Percentiles rank a stretch among this genome's conserved stretches.
Evolutionary conservation across 2,329 filamentous ascomycete genomes (phyloP).

Genomic region (Hirsutella thompsonii): DNA sequence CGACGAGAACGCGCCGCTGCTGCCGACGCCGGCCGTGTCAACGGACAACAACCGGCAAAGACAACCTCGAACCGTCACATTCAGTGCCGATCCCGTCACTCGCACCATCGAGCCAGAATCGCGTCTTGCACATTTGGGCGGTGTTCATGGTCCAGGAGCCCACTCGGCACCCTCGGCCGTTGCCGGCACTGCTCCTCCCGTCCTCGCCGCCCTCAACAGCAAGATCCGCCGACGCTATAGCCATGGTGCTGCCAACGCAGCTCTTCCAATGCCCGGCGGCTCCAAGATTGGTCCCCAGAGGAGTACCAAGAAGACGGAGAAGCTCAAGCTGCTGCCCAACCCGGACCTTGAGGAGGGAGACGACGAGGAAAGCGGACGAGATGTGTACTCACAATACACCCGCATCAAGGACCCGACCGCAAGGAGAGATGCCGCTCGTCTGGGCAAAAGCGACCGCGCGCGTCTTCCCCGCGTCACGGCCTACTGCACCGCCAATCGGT

Average conservation of each 20-base stretch:
- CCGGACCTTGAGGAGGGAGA: constrained; percentile 65
- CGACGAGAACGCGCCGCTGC: constrained; percentile 4
- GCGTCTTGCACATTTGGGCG: constrained; percentile 13
- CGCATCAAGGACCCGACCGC: constrained; percentile 95
- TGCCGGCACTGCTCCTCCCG: constrained; percentile 31
- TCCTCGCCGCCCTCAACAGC: constrained; percentile 72
- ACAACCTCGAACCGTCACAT: constrained; percentile 56
- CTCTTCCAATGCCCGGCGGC: constrained; percentile 20
- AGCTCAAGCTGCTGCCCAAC: constrained; percentile 91
- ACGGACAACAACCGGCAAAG: constrained; percentile 20
- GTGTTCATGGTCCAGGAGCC: constrained; percentile 16
- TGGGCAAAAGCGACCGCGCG: constrained; percentile 88
- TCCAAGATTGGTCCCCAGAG: constrained; percentile 86
- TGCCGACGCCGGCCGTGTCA: not conserved
- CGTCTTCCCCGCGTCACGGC: constrained; percentile 83
- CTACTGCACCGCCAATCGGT: constrained; percentile 88
- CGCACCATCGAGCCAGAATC: constrained; percentile 43
- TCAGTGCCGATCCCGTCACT: constrained; percentile 58
- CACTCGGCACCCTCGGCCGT: constrained; percentile 18
- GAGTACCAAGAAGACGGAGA: constrained; percentile 91
- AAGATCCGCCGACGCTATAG: constrained; percentile 81
- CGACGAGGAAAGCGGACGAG: constrained; percentile 84
- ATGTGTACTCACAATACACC: constrained; percentile 96
- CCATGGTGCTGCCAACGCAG: constrained; percentile 40
- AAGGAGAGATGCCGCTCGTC: constrained; percentile 74